Conservation (phyloP, 331 rosid species). For the Acacia concinna region DNA sequence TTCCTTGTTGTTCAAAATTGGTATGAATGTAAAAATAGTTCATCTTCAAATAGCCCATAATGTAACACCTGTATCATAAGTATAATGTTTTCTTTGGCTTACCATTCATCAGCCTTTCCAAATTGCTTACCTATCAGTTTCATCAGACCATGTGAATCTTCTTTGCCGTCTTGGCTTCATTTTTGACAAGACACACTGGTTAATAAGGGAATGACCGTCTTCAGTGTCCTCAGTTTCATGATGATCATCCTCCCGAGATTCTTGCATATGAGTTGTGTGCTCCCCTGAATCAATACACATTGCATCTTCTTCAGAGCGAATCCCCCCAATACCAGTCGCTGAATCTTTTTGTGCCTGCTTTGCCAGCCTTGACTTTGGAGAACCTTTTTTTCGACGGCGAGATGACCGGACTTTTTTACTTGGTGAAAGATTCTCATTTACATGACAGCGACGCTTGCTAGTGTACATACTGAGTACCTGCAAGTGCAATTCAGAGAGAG, state of each 20-base stretch:
- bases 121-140: conserved; percentile 73
- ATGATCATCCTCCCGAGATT: conserved; percentile 47
- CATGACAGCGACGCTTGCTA: conserved; percentile 58
- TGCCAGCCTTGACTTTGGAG: conserved; percentile 44
- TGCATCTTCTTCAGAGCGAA: conserved; percentile 38
- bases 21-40: conserved; percentile 21
- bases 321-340: conserved; percentile 39
- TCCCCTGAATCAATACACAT: conserved; percentile 42
- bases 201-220: conserved; percentile 45
- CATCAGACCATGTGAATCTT: conserved; percentile 89
- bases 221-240: conserved; percentile 45
- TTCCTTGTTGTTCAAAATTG: conserved; percentile 20
- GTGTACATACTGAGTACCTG: conserved; percentile 84
- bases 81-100: conserved; percentile 18
- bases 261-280: conserved; percentile 38
- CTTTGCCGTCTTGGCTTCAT: conserved; percentile 66
- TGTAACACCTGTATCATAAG: conserved; percentile 1
- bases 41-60: conserved; percentile 30
- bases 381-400: conserved; percentile 37
- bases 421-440: conserved; percentile 34
- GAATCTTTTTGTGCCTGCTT: conserved; percentile 50
- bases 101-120: conserved; percentile 16
- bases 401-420: conserved; percentile 41
- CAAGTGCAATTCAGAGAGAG: conserved; percentile 25
- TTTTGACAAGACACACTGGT: conserved; percentile 45